Base-by-base conservation (phyloP, 1,284 basidiomycete species). In the Afroboletus lepidellus region DNA sequence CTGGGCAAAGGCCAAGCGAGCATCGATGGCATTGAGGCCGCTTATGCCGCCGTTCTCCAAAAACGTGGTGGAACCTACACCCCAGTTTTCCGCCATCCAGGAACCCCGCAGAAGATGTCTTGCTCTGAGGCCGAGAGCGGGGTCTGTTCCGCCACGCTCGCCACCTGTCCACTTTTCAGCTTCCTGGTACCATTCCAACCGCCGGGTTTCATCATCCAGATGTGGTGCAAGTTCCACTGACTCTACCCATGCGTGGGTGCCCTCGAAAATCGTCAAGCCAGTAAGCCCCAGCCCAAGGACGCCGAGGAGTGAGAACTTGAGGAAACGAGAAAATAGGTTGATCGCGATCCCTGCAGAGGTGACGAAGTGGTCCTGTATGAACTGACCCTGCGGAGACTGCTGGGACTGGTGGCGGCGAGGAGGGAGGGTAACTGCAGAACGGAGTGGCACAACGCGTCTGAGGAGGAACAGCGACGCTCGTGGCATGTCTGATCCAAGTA, bases 61-160 rank as follows among this genome's bases (percentile, higher is more conserved):
- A 43, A 69, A 65, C 20, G 72, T 65, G 49, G 72, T 71, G 18
- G 77, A 71, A 8, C 83, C 84, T 9, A 78, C 76, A 8, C 84
- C 86, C 85, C 85, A 89, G 60, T 87, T 76, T 59, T 84, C 79
- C 5, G 83, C 81, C 69, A 88, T 84, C 89, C 89, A 93, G 12
- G 90, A 88, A 27, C 79, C 79, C 34, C 90, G 81, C 0, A 91
- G 72, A 18, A 81, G 78, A 66, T 88, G 83, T 24, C 87, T 75
- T 16, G 77, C 87, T 63, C 74, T 76, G 62, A 80, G 78, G 1
- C 89, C 87, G 3, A 94, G 75, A 9, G 73, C 76, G 6, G 85
- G 76, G 65, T 92, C 87, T 15, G 91, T 93, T 36, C 91, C 92
- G 8, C 87, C 88, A 20, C 55, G 64, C 8, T 65, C 62, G 15